phyloP scores from a whole-genome alignment of 1,139 yeast genomes.

The Kodamaea sp. region DNA sequence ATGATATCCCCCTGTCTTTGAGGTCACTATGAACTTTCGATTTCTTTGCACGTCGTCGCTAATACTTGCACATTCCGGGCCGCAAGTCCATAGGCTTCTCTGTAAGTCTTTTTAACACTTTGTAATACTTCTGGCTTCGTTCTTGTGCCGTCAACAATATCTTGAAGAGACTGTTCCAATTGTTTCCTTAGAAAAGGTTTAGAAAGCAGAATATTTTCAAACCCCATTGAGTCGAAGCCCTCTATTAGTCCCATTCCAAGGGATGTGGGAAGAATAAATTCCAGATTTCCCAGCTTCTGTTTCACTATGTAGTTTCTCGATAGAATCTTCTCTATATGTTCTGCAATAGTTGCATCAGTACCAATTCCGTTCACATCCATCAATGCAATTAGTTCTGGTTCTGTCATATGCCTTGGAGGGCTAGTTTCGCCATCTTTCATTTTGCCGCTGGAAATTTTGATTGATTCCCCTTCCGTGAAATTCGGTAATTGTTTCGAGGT shows the following conservation, averaged over 20 bases:
- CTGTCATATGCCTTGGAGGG: constrained; percentile 84
- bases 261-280: constrained; percentile 69
- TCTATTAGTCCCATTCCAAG: constrained; percentile 87
- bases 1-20: too few species aligned
- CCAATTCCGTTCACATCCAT: constrained; percentile 99
- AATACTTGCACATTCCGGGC: constrained; percentile 34
- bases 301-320: constrained; percentile 67
- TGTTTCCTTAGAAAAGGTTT: constrained; percentile 85
- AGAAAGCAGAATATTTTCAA: constrained; percentile 71
- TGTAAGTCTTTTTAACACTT: constrained; percentile 60
- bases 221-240: constrained; percentile 80
- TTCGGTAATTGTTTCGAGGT: constrained; percentile 66
- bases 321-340: constrained; percentile 83
- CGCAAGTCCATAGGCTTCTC: constrained; percentile 54
- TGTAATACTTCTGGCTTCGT: constrained; percentile 56
- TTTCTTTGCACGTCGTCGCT: constrained; percentile 23
- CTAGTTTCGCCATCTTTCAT: constrained; percentile 75
- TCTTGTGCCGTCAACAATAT: constrained; percentile 66
- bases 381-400: constrained; percentile 83
- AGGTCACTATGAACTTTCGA: too few species aligned
- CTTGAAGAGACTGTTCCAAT: constrained; percentile 66
- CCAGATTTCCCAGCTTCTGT: constrained; percentile 33
- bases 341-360: constrained; percentile 98
- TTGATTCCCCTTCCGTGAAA: constrained; percentile 56
- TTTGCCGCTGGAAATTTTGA: constrained; percentile 55